Evolutionary conservation across 139 green algal genomes (phyloP).

Genomic region (Chlorella sorokiniana): DNA sequence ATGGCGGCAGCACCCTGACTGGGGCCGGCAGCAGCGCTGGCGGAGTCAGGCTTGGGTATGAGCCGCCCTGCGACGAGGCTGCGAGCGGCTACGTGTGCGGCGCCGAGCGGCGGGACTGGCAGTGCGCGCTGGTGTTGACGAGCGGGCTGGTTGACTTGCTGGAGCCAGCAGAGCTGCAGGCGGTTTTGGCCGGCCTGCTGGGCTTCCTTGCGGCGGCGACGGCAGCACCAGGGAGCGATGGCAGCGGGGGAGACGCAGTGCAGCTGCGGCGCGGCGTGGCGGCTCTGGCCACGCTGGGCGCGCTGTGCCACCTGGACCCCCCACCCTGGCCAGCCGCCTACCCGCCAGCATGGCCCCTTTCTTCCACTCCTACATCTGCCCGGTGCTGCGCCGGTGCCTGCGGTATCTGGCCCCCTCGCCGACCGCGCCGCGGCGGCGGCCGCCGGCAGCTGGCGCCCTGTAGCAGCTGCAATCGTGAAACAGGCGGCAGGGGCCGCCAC

Average conservation of each 20-base stretch:
- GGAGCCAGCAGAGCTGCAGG: constrained; percentile 33
- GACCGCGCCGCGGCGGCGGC: neutral
- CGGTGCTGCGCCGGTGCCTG: neutral
- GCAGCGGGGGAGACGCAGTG: neutral
- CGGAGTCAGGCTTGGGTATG: too few species aligned
- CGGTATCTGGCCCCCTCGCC: constrained; percentile 9
- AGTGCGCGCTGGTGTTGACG: constrained; percentile 24
- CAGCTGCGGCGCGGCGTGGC: constrained; percentile 26
- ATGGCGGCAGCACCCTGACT: neutral
- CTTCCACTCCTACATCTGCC: constrained; percentile 4
- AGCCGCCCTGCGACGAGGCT: too few species aligned
- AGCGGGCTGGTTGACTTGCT: constrained; percentile 29
- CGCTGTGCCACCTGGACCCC: neutral
- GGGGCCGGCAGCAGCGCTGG: neutral
- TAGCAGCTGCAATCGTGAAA: constrained; percentile 9
- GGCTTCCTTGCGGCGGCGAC: neutral
- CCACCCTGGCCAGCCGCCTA: neutral
- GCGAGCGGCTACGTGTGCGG: too few species aligned
- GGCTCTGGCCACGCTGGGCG: constrained; percentile 15
- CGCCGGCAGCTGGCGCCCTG: constrained; percentile 2
- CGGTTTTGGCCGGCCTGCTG: constrained; percentile 1
- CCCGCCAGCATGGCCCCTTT: constrained; percentile 2
- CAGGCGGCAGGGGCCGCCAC: neutral
- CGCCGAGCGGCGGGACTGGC: constrained; percentile 9
- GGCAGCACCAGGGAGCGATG: neutral